Percentiles rank a stretch among this genome's conserved stretches.
phyloP scores from a whole-genome alignment of 2,329 filamentous ascomycete genomes.

The Fusarium sp. region DNA sequence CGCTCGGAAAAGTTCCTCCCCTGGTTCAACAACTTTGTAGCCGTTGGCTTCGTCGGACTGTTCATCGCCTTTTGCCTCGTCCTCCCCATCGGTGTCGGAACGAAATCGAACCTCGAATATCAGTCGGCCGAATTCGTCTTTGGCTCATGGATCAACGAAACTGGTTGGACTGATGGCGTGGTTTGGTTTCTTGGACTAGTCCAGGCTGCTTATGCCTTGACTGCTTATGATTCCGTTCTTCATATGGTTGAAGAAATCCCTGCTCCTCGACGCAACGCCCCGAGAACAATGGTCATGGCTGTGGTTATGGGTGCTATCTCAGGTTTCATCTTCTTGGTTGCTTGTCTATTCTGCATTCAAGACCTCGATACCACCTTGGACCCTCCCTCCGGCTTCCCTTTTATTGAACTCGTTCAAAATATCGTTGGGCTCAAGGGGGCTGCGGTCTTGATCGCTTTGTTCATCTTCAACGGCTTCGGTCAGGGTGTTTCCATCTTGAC shows the following conservation, averaged over 20 bases:
- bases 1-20: conserved; percentile 59
- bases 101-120: conserved; percentile 60
- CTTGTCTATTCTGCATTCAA: conserved; percentile 66
- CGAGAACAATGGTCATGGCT: conserved; percentile 66
- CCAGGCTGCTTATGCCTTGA: conserved; percentile 67
- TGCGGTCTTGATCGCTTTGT: conserved; percentile 63
- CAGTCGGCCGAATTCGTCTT: conserved; percentile 68
- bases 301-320: conserved; percentile 63
- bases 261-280: conserved; percentile 64
- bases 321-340: conserved; percentile 66
- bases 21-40: conserved; percentile 70
- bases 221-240: conserved; percentile 70
- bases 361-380: conserved; percentile 59
- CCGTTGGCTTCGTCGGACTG: conserved; percentile 65
- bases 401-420: conserved; percentile 63
- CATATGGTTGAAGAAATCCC: conserved; percentile 73
- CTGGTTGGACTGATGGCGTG: conserved; percentile 67
- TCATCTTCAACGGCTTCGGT: conserved; percentile 69
- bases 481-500: conserved; percentile 68
- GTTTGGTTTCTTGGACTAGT: conserved; percentile 71
- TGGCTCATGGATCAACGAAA: conserved; percentile 60
- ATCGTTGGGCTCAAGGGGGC: conserved; percentile 55
- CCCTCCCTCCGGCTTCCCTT: conserved; percentile 60
- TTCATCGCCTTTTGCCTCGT: conserved; percentile 67
- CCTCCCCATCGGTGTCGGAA: conserved; percentile 66